Evolutionary conservation across 495 filamentous ascomycete genomes (phyloP).

Genomic region (Cetradonia linearis): DNA sequence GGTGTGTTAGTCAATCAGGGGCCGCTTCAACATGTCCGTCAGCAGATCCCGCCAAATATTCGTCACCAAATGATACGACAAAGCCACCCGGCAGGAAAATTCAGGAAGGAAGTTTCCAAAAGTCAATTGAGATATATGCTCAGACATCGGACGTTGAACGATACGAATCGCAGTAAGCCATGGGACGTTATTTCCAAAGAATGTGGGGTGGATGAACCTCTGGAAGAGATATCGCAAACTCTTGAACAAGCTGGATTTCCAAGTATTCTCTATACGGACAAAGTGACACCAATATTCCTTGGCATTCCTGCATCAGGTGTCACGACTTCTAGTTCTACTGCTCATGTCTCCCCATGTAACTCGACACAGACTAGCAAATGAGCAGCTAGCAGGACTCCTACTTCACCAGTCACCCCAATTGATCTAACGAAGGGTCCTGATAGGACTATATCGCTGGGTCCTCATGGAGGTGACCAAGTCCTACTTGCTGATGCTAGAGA

Average conservation of each 20-base stretch:
- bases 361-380: background rate
- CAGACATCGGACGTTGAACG: background rate
- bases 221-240: background rate
- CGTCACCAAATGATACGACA: conserved; percentile 1
- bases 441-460: background rate
- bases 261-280: background rate
- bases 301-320: background rate
- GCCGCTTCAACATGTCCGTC: background rate
- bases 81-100: conserved; percentile 1
- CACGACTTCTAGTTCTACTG: background rate
- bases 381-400: too few species aligned
- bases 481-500: background rate
- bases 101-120: background rate
- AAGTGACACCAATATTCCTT: background rate
- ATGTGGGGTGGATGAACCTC: background rate
- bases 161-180: background rate
- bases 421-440: background rate
- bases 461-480: background rate
- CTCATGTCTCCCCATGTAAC: background rate
- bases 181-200: conserved; percentile 1
- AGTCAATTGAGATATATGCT: conserved; percentile 2
- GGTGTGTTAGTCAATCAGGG: conserved; percentile 1
- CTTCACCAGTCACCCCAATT: background rate
- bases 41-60: background rate
- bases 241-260: conserved; percentile 4